A percentile compares a stretch with the other conserved stretches of the same genome.
These are phyloP conservation scores for Zasmidium citrigriseum DNA, from an alignment of 2,329 filamentous ascomycete genomes.

Conservation along the genomic window DNA sequence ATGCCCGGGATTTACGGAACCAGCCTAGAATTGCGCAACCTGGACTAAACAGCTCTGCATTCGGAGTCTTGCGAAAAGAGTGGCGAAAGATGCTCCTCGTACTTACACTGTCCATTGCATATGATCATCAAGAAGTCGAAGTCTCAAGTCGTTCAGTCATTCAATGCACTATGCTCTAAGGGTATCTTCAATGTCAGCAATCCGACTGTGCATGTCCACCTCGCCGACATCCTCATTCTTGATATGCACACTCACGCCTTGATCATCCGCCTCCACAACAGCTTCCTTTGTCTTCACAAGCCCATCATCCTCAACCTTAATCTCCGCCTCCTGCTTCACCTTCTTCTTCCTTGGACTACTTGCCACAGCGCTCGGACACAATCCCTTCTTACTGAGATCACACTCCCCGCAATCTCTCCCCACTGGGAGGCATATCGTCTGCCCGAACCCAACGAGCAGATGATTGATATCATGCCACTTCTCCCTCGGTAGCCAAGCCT, in stretches of 20 bases:
- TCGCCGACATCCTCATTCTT: conserved; percentile 29
- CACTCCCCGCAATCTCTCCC: conserved; percentile 83
- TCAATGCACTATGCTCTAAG: not conserved
- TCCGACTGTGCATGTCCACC: conserved; percentile 33
- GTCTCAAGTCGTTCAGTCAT: too few relatives aligned
- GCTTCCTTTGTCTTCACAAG: conserved; percentile 28
- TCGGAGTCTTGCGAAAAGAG: too few relatives aligned
- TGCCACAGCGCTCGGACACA: conserved; percentile 63
- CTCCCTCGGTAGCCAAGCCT: conserved; percentile 81
- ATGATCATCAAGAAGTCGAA: too few relatives aligned
- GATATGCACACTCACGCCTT: conserved; percentile 29
- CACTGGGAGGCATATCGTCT: conserved; percentile 80
- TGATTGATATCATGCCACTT: conserved; percentile 92
- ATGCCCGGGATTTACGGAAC: not conserved
- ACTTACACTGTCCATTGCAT: too few relatives aligned
- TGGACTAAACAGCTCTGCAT: too few relatives aligned
- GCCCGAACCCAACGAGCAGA: conserved; percentile 83
- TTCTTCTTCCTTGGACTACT: conserved; percentile 51
- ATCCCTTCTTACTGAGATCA: conserved; percentile 70
- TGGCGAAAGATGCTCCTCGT: too few relatives aligned
- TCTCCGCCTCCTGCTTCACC: conserved; percentile 40
- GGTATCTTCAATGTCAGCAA: conserved; percentile 18
- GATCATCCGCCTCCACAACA: conserved; percentile 32
- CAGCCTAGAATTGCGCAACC: not conserved
- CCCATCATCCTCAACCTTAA: conserved; percentile 30